Conservation (phyloP, 768 basidiomycete genomes). For the Leccinum pellstonianum region DNA sequence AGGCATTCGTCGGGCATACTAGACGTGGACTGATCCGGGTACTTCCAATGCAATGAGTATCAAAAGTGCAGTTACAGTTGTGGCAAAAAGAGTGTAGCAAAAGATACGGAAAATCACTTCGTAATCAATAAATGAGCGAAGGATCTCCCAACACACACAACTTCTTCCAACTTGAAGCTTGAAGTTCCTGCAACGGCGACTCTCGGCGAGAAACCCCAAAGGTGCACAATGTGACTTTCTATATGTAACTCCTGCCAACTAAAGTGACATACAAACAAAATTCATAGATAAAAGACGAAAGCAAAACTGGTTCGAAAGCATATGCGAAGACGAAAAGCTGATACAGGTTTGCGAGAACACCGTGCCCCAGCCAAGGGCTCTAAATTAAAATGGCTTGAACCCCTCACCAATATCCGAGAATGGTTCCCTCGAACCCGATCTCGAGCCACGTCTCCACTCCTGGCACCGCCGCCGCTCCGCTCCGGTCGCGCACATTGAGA, state of each 20-base stretch:
- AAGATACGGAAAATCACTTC: no score
- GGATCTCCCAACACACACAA: background rate
- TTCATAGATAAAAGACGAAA: background rate
- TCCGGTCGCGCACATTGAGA: constrained; percentile 2
- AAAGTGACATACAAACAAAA: background rate
- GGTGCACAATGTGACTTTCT: background rate
- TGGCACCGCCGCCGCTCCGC: background rate
- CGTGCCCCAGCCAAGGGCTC: background rate
- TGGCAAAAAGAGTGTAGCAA: no score
- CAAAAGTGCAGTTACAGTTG: no score
- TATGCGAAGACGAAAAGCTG: background rate
- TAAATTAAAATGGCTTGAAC: background rate
- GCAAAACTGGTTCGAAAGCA: background rate
- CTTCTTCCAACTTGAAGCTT: background rate
- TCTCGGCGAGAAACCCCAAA: no score
- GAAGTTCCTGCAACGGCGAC: background rate
- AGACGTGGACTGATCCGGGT: no score
- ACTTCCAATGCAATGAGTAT: no score
- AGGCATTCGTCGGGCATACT: background rate
- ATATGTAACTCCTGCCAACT: background rate
- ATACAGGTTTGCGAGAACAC: background rate
- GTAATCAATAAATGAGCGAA: background rate
- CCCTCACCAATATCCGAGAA: constrained; percentile 19
- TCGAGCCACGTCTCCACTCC: constrained; percentile 23
- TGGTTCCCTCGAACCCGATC: constrained; percentile 17